These are phyloP conservation scores for Microdochium bolleyi DNA, from an alignment of 2,329 filamentous ascomycete genomes.

Conservation along the genomic window DNA sequence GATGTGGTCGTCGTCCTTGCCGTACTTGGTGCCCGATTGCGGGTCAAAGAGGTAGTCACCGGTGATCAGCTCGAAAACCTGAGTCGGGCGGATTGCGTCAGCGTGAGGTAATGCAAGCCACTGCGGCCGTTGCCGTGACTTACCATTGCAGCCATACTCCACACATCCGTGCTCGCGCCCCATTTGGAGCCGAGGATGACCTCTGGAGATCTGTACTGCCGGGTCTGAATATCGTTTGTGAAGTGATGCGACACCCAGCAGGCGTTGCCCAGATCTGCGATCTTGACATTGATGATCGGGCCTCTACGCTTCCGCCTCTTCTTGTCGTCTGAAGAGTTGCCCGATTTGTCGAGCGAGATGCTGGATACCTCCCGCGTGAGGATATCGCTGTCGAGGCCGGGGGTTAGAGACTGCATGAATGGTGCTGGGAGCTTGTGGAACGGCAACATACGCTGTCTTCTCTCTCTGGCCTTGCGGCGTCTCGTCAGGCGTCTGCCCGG, in stretches of 20 bases:
- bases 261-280: constrained; percentile 94
- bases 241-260: constrained; percentile 99
- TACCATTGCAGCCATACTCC: constrained; percentile 99
- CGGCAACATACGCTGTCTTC: constrained; percentile 75
- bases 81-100: constrained; percentile 1
- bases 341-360: constrained; percentile 79
- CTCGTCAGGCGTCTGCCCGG: constrained; percentile 50
- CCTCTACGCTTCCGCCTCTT: constrained; percentile 52
- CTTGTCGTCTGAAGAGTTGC: constrained; percentile 47
- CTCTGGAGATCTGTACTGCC: constrained; percentile 94
- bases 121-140: constrained; percentile 15
- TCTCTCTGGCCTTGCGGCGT: constrained; percentile 79
- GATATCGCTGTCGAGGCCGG: constrained; percentile 56
- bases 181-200: constrained; percentile 96
- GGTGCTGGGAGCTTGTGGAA: background rate
- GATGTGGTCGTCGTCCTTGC: constrained; percentile 98
- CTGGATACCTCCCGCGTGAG: constrained; percentile 89
- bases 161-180: constrained; percentile 98
- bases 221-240: constrained; percentile 97
- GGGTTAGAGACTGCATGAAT: background rate
- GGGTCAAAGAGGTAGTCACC: constrained; percentile 98
- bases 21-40: constrained; percentile 96
- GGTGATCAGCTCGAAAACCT: constrained; percentile 97
- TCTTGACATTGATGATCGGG: constrained; percentile 90
- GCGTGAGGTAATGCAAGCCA: background rate